Evolutionary conservation across 1,139 yeast genomes (phyloP).

Genomic region (Taiozyma sp.): DNA sequence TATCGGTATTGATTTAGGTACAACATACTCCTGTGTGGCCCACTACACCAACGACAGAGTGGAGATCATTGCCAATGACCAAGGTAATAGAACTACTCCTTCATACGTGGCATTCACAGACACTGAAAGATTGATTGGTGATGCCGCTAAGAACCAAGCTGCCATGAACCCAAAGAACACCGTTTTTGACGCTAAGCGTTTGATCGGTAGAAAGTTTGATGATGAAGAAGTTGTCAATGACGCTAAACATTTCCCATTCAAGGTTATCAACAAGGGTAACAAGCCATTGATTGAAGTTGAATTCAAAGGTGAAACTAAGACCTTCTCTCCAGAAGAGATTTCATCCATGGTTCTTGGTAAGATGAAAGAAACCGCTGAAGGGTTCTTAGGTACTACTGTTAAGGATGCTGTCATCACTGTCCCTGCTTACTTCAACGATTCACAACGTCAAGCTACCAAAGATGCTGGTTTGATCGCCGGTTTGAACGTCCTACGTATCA

Average conservation of each 20-base stretch:
- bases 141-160: conserved; percentile 70
- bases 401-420: conserved; percentile 79
- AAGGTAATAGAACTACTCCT: conserved; percentile 71
- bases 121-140: conserved; percentile 65
- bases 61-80: conserved; percentile 68
- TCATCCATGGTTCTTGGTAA: conserved; percentile 62
- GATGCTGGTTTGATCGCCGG: conserved; percentile 98
- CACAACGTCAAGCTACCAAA: conserved; percentile 98
- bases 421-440: conserved; percentile 97
- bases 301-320: conserved; percentile 61
- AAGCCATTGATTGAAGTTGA: conserved; percentile 61
- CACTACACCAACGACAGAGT: conserved; percentile 68
- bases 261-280: conserved; percentile 50
- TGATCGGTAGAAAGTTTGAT: conserved; percentile 60
- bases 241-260: conserved; percentile 62
- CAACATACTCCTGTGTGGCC: conserved; percentile 82
- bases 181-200: conserved; percentile 64
- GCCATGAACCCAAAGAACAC: conserved; percentile 67
- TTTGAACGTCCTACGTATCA: conserved; percentile 88
- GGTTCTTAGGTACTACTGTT: conserved; percentile 55
- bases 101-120: conserved; percentile 68
- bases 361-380: conserved; percentile 68
- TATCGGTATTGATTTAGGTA: conserved; percentile 83
- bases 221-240: conserved; percentile 56
- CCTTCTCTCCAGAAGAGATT: conserved; percentile 62